Evolutionary conservation across 2,329 filamentous ascomycete species (phyloP).

Genomic region (Torrubiella hemipterigena): DNA sequence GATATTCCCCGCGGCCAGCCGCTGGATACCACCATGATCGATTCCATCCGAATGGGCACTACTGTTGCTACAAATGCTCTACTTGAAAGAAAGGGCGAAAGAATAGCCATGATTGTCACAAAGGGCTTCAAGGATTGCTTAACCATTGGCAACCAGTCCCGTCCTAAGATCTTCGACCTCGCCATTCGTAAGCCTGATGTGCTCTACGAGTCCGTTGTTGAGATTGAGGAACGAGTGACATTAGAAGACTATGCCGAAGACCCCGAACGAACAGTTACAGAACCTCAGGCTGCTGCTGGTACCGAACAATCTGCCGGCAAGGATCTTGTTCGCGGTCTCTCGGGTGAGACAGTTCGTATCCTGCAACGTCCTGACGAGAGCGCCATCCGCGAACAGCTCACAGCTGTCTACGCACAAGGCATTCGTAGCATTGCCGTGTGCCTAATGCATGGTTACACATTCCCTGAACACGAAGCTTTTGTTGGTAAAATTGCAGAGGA

Average conservation of each 20-base stretch:
- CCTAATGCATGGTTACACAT: conserved; percentile 87
- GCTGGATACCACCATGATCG: conserved; percentile 72
- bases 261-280: conserved; percentile 46
- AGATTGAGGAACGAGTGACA: conserved; percentile 83
- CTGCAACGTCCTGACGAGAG: conserved; percentile 45
- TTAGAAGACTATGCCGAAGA: conserved; percentile 89
- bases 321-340: conserved; percentile 54
- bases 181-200: conserved; percentile 81
- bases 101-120: conserved; percentile 77
- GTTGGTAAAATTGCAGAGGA: conserved; percentile 66
- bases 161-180: conserved; percentile 84
- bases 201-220: conserved; percentile 73
- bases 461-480: conserved; percentile 70
- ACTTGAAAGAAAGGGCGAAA: conserved; percentile 80
- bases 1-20: conserved; percentile 71
- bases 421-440: conserved; percentile 80
- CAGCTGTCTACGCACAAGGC: conserved; percentile 50
- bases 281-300: conserved; percentile 42
- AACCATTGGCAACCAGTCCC: conserved; percentile 79
- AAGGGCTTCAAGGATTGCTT: conserved; percentile 81
- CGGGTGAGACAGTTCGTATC: conserved; percentile 58
- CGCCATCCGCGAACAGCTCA: conserved; percentile 44
- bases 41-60: conserved; percentile 91
- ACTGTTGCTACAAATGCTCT: conserved; percentile 90
- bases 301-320: conserved; percentile 35